These are phyloP conservation scores for Crithidia sp. DNA, from an alignment of 208 protist genomes.

Conservation along the genomic window DNA sequence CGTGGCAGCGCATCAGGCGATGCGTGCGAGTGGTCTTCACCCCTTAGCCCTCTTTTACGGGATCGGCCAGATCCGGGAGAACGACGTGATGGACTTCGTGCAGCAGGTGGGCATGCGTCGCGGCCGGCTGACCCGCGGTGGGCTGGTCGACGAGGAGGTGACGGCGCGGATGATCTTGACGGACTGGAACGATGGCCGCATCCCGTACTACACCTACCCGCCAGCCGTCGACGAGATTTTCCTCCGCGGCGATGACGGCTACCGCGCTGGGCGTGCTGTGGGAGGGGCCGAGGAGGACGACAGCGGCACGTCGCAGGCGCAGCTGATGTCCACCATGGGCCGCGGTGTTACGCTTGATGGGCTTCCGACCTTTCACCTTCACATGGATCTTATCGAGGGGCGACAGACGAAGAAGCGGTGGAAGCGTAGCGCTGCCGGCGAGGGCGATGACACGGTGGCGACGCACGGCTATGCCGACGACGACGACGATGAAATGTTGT, in stretches of 20 bases:
- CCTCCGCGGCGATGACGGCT: constrained; percentile 31
- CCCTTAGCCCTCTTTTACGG: constrained; percentile 85
- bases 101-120: constrained; percentile 75
- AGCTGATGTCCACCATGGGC: constrained; percentile 46
- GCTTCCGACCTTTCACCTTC: constrained; percentile 89
- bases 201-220: constrained; percentile 96
- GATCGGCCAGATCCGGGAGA: constrained; percentile 70
- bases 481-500: constrained; percentile 34
- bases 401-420: constrained; percentile 44
- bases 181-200: constrained; percentile 96
- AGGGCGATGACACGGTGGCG: not conserved
- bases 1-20: constrained; percentile 28
- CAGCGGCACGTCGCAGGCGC: constrained; percentile 26
- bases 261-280: constrained; percentile 13
- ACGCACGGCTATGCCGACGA: constrained; percentile 24
- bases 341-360: constrained; percentile 76
- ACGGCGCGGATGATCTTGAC: constrained; percentile 93
- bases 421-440: constrained; percentile 2
- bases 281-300: constrained; percentile 23
- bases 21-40: constrained; percentile 46
- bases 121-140: constrained; percentile 87
- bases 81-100: constrained; percentile 88
- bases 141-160: constrained; percentile 89
- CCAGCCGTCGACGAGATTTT: constrained; percentile 76
- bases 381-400: constrained; percentile 40